A percentile compares a stretch with the other conserved stretches of the same genome.
Evolutionary conservation across 1,284 basidiomycete genomes (phyloP).

Genomic region (Cutaneotrichosporon arboriforme): DNA sequence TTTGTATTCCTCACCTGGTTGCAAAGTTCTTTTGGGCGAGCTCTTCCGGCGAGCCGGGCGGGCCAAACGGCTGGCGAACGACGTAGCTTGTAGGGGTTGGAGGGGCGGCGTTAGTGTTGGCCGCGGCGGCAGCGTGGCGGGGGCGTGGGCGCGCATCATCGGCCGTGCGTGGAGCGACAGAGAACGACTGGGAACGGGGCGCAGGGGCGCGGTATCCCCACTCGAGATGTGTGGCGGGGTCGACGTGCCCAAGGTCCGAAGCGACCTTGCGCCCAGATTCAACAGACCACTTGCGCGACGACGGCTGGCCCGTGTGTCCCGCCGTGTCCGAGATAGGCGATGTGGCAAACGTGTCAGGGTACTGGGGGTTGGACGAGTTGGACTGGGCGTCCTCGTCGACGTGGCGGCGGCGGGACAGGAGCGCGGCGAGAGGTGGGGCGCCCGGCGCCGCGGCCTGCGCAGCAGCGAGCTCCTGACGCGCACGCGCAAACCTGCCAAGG

Average conservation of each 20-base stretch:
- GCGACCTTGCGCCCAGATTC: slow-evolving; percentile 14
- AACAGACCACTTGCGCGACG: slow-evolving; percentile 13
- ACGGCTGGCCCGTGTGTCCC: background rate
- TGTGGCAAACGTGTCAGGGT: slow-evolving; percentile 13
- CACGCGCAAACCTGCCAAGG: slow-evolving; percentile 33
- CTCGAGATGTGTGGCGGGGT: slow-evolving; percentile 14
- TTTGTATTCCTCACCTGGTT: slow-evolving; percentile 12
- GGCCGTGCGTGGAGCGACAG: background rate
- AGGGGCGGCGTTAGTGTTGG: background rate
- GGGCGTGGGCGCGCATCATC: background rate
- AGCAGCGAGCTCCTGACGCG: slow-evolving; percentile 24
- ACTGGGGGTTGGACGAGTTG: background rate
- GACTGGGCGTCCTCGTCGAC: slow-evolving; percentile 20
- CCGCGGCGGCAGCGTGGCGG: background rate
- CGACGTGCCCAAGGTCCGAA: slow-evolving; percentile 16
- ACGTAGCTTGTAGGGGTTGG: background rate
- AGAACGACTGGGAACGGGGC: slow-evolving; percentile 18
- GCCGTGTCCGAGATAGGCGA: slow-evolving; percentile 12
- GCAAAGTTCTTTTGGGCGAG: slow-evolving; percentile 86
- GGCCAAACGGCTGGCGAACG: slow-evolving; percentile 75
- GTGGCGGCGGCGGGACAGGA: slow-evolving; percentile 20
- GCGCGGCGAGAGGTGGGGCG: slow-evolving; percentile 13
- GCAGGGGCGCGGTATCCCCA: slow-evolving; percentile 17
- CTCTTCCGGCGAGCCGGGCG: slow-evolving; percentile 76
- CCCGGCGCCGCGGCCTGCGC: slow-evolving; percentile 15